Conservation (phyloP, 176 grass and related monocot species). For the Tuctoria greenei region DNA sequence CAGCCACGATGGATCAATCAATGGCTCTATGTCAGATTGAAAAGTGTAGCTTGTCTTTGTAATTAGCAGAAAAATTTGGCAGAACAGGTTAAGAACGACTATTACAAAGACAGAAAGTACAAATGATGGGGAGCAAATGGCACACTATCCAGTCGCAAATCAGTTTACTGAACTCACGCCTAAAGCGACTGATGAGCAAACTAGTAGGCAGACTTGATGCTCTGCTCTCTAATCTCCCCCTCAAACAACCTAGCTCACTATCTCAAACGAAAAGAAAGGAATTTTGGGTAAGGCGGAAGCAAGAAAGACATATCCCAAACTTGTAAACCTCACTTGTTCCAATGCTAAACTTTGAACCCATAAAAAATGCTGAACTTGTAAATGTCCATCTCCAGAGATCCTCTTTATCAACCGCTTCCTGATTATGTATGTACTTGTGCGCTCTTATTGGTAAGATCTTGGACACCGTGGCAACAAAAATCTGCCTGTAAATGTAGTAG, state of each 20-base stretch:
- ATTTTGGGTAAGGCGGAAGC: slow-evolving; percentile 6
- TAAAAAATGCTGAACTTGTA: no score
- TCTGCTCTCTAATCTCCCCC: not conserved
- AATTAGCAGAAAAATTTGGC: not conserved
- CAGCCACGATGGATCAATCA: not conserved
- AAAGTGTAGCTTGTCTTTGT: not conserved
- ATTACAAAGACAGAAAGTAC: not conserved
- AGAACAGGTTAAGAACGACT: slow-evolving; percentile 10
- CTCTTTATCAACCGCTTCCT: no score
- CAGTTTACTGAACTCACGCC: not conserved
- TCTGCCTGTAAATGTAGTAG: not conserved
- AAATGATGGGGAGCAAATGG: not conserved
- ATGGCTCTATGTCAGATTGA: not conserved
- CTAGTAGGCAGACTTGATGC: not conserved
- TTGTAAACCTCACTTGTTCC: no score
- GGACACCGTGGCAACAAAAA: no score
- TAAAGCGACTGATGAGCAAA: not conserved
- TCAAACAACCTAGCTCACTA: not conserved
- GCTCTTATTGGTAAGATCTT: no score
- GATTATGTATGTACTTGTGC: no score
- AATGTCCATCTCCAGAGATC: no score
- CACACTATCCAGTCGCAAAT: not conserved
- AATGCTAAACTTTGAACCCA: no score
- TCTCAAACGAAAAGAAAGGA: slow-evolving; percentile 19
- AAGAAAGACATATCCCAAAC: no score